Base-by-base conservation (phyloP, 495 filamentous ascomycete species). In the Podospora pseudocomata region DNA sequence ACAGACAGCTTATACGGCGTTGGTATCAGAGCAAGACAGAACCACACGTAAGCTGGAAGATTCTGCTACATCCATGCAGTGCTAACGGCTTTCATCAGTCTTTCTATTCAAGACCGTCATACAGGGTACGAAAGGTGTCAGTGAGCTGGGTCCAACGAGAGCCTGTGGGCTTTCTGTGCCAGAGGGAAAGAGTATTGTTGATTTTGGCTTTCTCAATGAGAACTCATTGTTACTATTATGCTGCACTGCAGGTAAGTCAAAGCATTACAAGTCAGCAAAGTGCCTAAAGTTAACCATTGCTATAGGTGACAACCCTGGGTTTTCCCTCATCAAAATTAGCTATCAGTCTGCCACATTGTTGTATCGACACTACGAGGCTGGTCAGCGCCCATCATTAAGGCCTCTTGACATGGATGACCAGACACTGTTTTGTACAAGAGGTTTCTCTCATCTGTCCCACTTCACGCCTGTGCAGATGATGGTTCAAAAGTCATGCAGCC, bases 141-240 rank as follows among this genome's bases (percentile, higher is more conserved):
- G 81, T 53, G 73, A 70, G 20, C 53, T 70, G 1, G 54, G 74
- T 3, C 68, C 68, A 4, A 77, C 76, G 3, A 70, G 70, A 30
- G 75, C 75, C 5, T 75, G 81, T 56, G 68, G 70, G 1, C 57
- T 87, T 7, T 65, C 66, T 11, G 75, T 87, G 7, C 81, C 79
- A 5, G 70, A 78, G 64, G 80, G 77, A 11, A 55, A 61, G 4
- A 74, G 66, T 6, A 74, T 87, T 11, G 65, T 81, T 26, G 85
- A 88, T 70, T 66, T 86, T 6, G 84, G 83, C 66, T 86, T 86
- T 63, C 68, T 84, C 11, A 73, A 83, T 66, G 77, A 81, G 65
- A 71, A 76, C 23, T 74, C 65, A 18, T 67, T 87, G 4, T 72
- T 86, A 13, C 69, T 85, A 1, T 68, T 88, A 5, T 85, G 82